phyloP scores from a whole-genome alignment of 306 rosid species.

The Begonia masoniana region DNA sequence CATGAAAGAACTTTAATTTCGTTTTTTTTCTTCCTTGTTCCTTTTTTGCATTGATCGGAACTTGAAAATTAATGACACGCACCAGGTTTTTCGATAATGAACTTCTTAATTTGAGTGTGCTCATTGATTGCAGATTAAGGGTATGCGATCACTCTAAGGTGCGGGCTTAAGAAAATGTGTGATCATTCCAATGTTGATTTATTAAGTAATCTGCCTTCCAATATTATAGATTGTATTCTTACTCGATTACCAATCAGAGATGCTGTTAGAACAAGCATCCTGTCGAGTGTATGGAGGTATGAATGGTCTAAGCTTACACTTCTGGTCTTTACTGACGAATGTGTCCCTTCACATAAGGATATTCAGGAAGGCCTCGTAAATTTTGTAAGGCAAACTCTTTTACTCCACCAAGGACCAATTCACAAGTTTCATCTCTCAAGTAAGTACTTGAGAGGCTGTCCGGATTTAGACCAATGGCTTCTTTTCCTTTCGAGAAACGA shows the following conservation, averaged over 20 bases:
- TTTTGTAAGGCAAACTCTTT: conserved; percentile 49
- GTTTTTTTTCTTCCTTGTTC: too few relatives aligned
- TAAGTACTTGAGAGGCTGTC: conserved; percentile 42
- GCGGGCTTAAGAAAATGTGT: conserved; percentile 22
- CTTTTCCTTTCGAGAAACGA: conserved; percentile 77
- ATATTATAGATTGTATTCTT: conserved; percentile 69
- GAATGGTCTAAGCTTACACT: conserved; percentile 60
- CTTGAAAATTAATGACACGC: too few relatives aligned
- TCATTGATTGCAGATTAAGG: conserved; percentile 6
- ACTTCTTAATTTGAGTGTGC: too few relatives aligned
- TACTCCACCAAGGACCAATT: conserved; percentile 86
- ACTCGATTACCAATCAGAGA: conserved; percentile 54
- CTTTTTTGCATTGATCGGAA: too few relatives aligned
- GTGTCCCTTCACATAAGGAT: conserved; percentile 23
- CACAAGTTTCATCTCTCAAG: conserved; percentile 66
- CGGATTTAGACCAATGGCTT: conserved; percentile 79
- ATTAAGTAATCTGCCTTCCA: conserved; percentile 75
- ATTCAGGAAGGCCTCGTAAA: conserved; percentile 29
- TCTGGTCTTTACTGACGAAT: conserved; percentile 62
- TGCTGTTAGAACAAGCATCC: conserved; percentile 63
- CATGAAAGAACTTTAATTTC: too few relatives aligned
- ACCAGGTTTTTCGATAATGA: too few relatives aligned
- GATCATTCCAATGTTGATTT: conserved; percentile 42
- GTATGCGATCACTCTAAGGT: not conserved
- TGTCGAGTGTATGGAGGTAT: conserved; percentile 79